A percentile compares a stretch with the other conserved stretches of the same genome.
Conservation (phyloP, 805 yeast species). For the Wickerhamomyces pijperi region DNA sequence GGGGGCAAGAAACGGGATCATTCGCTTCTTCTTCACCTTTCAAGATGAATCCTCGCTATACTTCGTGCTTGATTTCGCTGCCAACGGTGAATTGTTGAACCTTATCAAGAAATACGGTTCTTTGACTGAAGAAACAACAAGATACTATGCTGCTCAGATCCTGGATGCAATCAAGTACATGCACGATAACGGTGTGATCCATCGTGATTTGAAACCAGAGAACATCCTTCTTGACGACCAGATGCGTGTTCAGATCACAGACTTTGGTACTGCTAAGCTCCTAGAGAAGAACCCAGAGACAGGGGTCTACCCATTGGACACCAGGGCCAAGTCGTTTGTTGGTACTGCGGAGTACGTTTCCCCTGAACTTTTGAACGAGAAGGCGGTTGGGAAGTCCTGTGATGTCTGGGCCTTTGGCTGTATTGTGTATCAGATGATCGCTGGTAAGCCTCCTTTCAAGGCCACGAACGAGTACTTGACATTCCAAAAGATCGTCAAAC, state of each 20-base stretch:
- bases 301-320: constrained; percentile 53
- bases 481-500: constrained; percentile 70
- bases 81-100: constrained; percentile 65
- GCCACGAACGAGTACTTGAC: constrained; percentile 76
- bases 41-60: constrained; percentile 68
- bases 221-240: constrained; percentile 57
- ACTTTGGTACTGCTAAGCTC: constrained; percentile 76
- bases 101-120: constrained; percentile 62
- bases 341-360: constrained; percentile 83
- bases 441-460: constrained; percentile 83
- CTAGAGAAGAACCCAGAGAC: constrained; percentile 35
- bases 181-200: constrained; percentile 69
- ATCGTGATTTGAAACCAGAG: constrained; percentile 78
- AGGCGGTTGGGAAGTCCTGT: constrained; percentile 79
- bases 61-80: constrained; percentile 69
- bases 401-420: constrained; percentile 99
- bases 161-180: constrained; percentile 62
- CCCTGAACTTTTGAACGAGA: constrained; percentile 67
- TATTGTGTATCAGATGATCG: constrained; percentile 88
- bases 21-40: constrained; percentile 64
- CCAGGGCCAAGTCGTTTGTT: constrained; percentile 69
- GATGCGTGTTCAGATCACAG: constrained; percentile 59
- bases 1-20: constrained; percentile 48
- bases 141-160: constrained; percentile 63
- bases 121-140: constrained; percentile 55